Evolutionary conservation across 2,329 filamentous ascomycete genomes (phyloP), one percentile per base, ranked within the genome.

Genomic region (Coniochaeta ligniaria): DNA sequence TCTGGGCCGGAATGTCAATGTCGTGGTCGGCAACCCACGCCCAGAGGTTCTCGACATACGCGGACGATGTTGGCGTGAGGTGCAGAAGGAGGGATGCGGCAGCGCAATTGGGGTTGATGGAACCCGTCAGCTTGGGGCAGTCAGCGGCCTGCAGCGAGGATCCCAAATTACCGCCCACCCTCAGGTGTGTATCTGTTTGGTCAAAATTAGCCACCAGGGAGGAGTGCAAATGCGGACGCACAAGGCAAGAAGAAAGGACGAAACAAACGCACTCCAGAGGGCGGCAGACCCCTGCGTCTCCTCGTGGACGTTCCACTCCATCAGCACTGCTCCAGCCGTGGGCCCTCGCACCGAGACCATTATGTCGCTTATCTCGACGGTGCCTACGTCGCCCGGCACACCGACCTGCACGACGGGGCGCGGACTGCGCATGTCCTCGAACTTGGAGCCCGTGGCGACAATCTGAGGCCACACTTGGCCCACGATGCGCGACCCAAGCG

Each of bases 311-410:
- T 31, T 31, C 28, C 28, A 31, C 28, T 31, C 28, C 28, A 31
- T 31, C 28, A 31, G 9, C 5, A 31, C 28, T 31, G 28, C 28
- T 31, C 28, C 28, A 5, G 28, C 28, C 28, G 57, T 58, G 12
- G 35, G 11, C 4, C 35, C 11, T 7, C 35, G 35, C 12, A 38
- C 35, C 3, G 35, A 14, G 26, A 92, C 77, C 56, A 92, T 81
- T 65, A 88, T 84, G 69, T 92, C 88, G 6, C 82, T 84, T 78
- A 86, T 84, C 72, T 92, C 88, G 38, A 92, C 77, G 16, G 74
- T 75, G n/a, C 89, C 89, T 22, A 71, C 71, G 28, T 89, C 81
- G 7, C 88, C 87, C 0, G 82, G 74, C 1, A 66, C 66, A 11
- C 87, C 89, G 17, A 92, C 81, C 64, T 85, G 81, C 1, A 91